Percentiles rank a stretch among this genome's conserved stretches.
These are phyloP conservation scores for Huntiella moniliformis DNA, from an alignment of 2,329 filamentous ascomycete species.

Conservation along the genomic window DNA sequence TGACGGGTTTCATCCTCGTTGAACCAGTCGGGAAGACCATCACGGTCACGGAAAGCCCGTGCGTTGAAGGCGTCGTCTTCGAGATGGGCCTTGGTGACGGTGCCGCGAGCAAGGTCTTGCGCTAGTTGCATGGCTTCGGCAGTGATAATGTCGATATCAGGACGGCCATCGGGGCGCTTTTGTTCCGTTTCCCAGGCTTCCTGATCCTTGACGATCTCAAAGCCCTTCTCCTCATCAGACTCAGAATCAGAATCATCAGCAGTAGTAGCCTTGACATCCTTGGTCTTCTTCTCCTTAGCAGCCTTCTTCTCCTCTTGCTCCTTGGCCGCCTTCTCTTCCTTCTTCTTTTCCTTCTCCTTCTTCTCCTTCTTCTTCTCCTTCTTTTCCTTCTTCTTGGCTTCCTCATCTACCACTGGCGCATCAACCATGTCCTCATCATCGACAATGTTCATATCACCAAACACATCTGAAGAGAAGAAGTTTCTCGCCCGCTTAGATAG, in stretches of 20 bases:
- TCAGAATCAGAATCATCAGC: conserved; percentile 12
- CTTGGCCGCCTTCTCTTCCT: conserved; percentile 4
- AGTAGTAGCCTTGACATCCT: conserved; percentile 2
- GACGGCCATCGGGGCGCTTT: conserved; percentile 41
- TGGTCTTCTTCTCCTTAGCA: background rate
- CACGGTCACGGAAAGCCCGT: conserved; percentile 71
- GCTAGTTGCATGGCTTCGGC: conserved; percentile 97
- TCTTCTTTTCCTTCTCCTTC: conserved; percentile 11
- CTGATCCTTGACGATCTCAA: conserved; percentile 42
- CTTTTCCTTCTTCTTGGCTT: conserved; percentile 16
- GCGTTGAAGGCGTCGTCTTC: conserved; percentile 90
- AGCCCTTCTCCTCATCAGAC: conserved; percentile 23
- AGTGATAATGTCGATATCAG: conserved; percentile 96
- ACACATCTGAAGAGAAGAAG: conserved; percentile 93
- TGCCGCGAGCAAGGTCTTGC: conserved; percentile 72
- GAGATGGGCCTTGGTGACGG: conserved; percentile 60
- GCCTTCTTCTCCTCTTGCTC: conserved; percentile 11
- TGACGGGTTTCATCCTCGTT: conserved; percentile 77
- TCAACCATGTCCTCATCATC: conserved; percentile 25
- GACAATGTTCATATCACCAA: conserved; percentile 47
- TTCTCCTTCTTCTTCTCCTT: conserved; percentile 20
- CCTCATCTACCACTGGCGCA: conserved; percentile 16
- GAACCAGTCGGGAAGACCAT: conserved; percentile 95
- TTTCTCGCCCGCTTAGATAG: conserved; percentile 71
- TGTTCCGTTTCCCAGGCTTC: conserved; percentile 50